Base-by-base conservation (phyloP, 1,139 yeast species). In the Kurtzmaniella quercitrusa region DNA sequence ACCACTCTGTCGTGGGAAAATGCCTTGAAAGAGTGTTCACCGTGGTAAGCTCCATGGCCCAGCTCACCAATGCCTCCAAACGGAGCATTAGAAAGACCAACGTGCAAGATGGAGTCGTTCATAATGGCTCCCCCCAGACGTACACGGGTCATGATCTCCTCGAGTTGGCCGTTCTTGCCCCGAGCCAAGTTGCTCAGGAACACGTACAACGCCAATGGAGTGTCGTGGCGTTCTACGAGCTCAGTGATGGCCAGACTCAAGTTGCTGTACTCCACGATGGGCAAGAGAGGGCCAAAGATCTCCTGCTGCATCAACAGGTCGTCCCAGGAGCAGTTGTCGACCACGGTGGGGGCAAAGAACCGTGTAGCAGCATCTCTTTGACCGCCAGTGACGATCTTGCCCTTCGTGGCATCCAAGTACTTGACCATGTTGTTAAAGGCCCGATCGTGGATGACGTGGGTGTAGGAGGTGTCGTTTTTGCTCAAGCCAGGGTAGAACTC, bases 31-130 rank as follows among this genome's bases (percentile, higher is more conserved):
- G 95, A 87, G 59, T 68, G 74, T 48, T 65, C 66, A 4, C 97
- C 96, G 57, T 91, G 97, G 65, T 90, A 90, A 27, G 82, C 77
- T 11, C 91, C 91, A 45, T 70, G 66, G 0, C 98, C 98, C 0
- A 96, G 87, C 25, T 65, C 62, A 16, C 98, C 97, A 47, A 90
- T 66, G 34, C 98, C 98, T 37, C 98, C 98, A 65, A 93, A 91
- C 25, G 98, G 98, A 6, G 89, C 79, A 46, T 75, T 74, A n/a
- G 73, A 53, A 46, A 87, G 72, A 0, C 79, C 91, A 38, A 79
- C 90, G 49, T 90, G 96, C 56, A 88, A 52, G 45, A 89, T 47
- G 1, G 82, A 75, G 51, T 91, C 97, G 58, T 90, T 89, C 49
- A 88, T 68, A 40, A 81, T 61, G 14, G 82, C 70, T 10, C 79